phyloP scores from a whole-genome alignment of 192 early-diverging fungal species.

The Coemansia sp. region DNA sequence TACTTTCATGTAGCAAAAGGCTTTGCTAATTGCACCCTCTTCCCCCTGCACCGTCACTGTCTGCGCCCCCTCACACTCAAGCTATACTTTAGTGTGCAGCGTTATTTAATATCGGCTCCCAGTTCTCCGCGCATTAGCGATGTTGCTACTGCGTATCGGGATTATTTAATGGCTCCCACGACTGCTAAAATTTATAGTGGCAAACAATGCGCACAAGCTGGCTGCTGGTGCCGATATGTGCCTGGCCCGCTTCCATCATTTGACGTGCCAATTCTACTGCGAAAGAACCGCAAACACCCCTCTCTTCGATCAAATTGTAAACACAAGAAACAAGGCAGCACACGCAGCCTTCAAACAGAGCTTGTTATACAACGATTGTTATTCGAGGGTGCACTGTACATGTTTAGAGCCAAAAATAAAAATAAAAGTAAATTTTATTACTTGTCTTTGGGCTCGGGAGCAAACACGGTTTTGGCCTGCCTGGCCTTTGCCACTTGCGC shows the following conservation, averaged over 20 bases:
- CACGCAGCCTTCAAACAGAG: background rate
- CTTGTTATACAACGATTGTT: background rate
- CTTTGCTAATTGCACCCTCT: background rate
- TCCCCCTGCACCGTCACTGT: background rate
- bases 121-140: background rate
- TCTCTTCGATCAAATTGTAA: background rate
- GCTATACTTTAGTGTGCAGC: background rate
- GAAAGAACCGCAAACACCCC: background rate
- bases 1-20: background rate
- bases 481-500: slow-evolving; percentile 15
- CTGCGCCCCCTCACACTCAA: background rate
- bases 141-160: background rate
- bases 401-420: background rate
- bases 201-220: background rate
- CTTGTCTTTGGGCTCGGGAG: slow-evolving; percentile 18
- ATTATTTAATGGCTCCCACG: background rate
- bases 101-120: background rate
- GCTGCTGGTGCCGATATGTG: background rate
- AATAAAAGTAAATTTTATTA: background rate
- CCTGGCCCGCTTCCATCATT: background rate
- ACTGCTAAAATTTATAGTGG: background rate
- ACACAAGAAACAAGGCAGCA: background rate
- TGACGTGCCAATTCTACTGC: background rate
- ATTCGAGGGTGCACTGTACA: slow-evolving; percentile 3
- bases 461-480: slow-evolving; percentile 18